Evolutionary conservation across 179 eudicot species (phyloP), one percentile per base, ranked within the genome.

Genomic region (Dionaea muscipula): DNA sequence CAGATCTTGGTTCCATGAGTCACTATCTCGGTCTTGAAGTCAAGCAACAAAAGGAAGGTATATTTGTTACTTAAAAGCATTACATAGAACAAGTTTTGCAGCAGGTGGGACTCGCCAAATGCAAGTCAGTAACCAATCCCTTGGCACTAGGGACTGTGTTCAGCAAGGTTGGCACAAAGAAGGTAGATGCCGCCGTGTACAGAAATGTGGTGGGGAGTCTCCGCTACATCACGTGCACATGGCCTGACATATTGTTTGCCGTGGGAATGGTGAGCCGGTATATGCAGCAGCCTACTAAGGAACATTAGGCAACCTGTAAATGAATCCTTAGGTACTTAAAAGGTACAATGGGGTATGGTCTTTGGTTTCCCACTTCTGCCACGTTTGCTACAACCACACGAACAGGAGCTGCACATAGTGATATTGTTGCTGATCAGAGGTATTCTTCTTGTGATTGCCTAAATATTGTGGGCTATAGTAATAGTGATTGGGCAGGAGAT

Each of bases 401-500:
- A n/a, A n/a, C n/a, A n/a, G n/a, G n/a, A n/a, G n/a, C n/a, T n/a
- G n/a, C n/a, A n/a, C n/a, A n/a, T n/a, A n/a, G n/a, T n/a, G n/a
- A n/a, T n/a, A n/a, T n/a, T n/a, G n/a, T n/a, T n/a, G n/a, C n/a
- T n/a, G n/a, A n/a, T n/a, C n/a, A n/a, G n/a, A n/a, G n/a, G n/a
- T n/a, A 50, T 61, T 61, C 38, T 14, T 24, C 56, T 16, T 28
- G 21, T 7, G 20, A 21, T 22, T 48, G 51, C n/a, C 39, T 31
- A 3, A 37, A 51, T 2, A 45, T 61, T 35, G 46, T 51, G 19
- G 49, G 55, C 23, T 61, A 61, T 25, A 21, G 50, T 50, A 57
- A 61, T 26, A 38, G 65, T 21, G 65, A 61, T 38, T 61, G 36
- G 18, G 56, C 11, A 7, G 40, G 36, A 35, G 65, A 50, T 40